phyloP scores from a whole-genome alignment of 208 protist genomes.

The Trypanosoma platydactyli region DNA sequence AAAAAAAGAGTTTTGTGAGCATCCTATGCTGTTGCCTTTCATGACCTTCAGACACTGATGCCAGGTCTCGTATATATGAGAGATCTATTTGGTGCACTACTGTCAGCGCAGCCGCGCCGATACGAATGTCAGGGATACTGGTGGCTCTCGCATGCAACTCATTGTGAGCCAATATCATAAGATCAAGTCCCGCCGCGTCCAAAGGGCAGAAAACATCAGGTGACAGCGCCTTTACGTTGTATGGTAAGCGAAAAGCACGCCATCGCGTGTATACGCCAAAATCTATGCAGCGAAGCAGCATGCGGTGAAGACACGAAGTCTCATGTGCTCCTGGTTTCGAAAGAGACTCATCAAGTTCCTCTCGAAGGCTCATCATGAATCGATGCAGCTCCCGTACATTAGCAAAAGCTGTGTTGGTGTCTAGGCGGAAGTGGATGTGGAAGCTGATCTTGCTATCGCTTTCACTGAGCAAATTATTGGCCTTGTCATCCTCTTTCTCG shows the following conservation, averaged over 20 bases:
- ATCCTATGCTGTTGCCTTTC: conserved; percentile 36
- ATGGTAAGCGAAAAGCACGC: conserved; percentile 85
- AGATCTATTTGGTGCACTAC: conserved; percentile 32
- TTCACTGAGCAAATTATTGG: not conserved
- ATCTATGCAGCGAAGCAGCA: conserved; percentile 66
- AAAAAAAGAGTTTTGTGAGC: conserved; percentile 40
- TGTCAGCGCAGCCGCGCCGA: conserved; percentile 30
- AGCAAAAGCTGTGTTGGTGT: conserved; percentile 36
- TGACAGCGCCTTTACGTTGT: conserved; percentile 67
- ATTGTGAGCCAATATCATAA: conserved; percentile 39
- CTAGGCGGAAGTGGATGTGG: conserved; percentile 79
- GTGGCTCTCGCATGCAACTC: conserved; percentile 15
- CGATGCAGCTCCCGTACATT: conserved; percentile 58
- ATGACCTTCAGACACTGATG: conserved; percentile 11
- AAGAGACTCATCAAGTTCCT: conserved; percentile 29
- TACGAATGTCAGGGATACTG: conserved; percentile 26
- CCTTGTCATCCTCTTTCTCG: conserved; percentile 17
- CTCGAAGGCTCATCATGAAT: conserved; percentile 50
- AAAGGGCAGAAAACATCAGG: conserved; percentile 10
- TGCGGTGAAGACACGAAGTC: conserved; percentile 8
- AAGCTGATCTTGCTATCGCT: conserved; percentile 68
- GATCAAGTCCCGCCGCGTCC: conserved; percentile 53
- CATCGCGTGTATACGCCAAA: conserved; percentile 87
- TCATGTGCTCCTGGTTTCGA: not conserved
- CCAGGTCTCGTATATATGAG: conserved; percentile 12